A percentile compares a stretch with the other conserved stretches of the same genome.
These are phyloP conservation scores for Huntiella moniliformis DNA, from an alignment of 2,329 filamentous ascomycete species.

Conservation along the genomic window DNA sequence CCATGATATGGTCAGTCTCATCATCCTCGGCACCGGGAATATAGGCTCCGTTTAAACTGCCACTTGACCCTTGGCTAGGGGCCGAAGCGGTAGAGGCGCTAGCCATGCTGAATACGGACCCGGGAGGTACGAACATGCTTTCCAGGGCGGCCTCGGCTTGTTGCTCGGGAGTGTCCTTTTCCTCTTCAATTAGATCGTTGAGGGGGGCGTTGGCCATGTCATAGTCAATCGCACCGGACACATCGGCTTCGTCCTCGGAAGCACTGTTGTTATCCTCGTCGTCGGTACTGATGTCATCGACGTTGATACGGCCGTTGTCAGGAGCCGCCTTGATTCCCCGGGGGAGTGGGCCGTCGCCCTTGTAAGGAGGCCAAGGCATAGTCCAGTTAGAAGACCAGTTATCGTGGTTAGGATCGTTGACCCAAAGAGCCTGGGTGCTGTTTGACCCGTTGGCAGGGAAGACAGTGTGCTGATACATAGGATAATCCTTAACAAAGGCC, in stretches of 20 bases:
- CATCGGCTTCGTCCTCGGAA: neutral
- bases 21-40: neutral
- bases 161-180: neutral
- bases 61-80: too few species aligned
- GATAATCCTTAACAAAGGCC: constrained; percentile 6
- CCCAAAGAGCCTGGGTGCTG: constrained; percentile 9
- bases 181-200: neutral
- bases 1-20: neutral
- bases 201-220: neutral
- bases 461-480: constrained; percentile 10
- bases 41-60: too few species aligned
- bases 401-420: constrained; percentile 9
- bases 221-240: neutral
- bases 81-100: too few species aligned
- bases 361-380: constrained; percentile 11
- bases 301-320: constrained; percentile 3
- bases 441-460: constrained; percentile 9
- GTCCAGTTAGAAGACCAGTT: constrained; percentile 4
- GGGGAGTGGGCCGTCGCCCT: constrained; percentile 7
- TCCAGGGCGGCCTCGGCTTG: neutral
- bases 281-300: neutral
- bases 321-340: neutral
- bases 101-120: neutral
- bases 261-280: constrained; percentile 3
- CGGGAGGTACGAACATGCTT: neutral